Conservation (phyloP, 345 rosid genomes). For the Noccaea caerulescens region DNA sequence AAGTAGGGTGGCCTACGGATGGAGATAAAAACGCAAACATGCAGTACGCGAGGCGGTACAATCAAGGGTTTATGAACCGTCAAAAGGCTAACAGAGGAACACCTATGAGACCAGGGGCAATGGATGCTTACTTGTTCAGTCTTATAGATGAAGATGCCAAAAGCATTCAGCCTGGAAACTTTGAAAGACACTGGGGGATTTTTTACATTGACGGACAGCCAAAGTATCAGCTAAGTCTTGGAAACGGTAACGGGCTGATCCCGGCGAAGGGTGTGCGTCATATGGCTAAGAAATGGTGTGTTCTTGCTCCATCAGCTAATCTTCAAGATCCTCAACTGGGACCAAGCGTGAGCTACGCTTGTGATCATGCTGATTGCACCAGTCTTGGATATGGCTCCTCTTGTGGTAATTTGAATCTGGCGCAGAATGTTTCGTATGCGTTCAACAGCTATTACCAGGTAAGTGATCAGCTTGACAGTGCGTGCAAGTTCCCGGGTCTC, state of each 20-base stretch:
- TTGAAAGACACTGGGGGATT: constrained; percentile 73
- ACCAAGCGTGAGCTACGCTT: constrained; percentile 68
- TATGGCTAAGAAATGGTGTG: constrained; percentile 60
- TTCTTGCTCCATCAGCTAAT: constrained; percentile 53
- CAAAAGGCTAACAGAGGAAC: constrained; percentile 58
- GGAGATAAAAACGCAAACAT: constrained; percentile 63
- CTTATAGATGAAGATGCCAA: constrained; percentile 75
- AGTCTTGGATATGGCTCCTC: constrained; percentile 64
- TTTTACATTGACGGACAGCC: constrained; percentile 61
- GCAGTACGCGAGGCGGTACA: constrained; percentile 54
- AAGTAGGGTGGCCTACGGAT: constrained; percentile 80
- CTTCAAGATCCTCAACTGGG: constrained; percentile 56
- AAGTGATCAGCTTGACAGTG: constrained; percentile 58
- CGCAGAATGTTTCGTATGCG: constrained; percentile 65
- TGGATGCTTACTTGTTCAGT: constrained; percentile 64
- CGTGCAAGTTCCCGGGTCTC: constrained; percentile 62
- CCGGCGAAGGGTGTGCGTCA: constrained; percentile 55
- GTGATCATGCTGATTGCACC: constrained; percentile 69
- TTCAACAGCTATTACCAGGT: constrained; percentile 69
- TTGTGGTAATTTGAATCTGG: constrained; percentile 52
- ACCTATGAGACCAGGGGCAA: constrained; percentile 56
- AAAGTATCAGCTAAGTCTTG: constrained; percentile 55
- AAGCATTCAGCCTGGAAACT: constrained; percentile 63
- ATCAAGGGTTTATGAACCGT: constrained; percentile 63
- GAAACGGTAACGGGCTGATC: constrained; percentile 44